Evolutionary conservation across 148 eudicot genomes (phyloP).

Genomic region (Rhododendron vialii): DNA sequence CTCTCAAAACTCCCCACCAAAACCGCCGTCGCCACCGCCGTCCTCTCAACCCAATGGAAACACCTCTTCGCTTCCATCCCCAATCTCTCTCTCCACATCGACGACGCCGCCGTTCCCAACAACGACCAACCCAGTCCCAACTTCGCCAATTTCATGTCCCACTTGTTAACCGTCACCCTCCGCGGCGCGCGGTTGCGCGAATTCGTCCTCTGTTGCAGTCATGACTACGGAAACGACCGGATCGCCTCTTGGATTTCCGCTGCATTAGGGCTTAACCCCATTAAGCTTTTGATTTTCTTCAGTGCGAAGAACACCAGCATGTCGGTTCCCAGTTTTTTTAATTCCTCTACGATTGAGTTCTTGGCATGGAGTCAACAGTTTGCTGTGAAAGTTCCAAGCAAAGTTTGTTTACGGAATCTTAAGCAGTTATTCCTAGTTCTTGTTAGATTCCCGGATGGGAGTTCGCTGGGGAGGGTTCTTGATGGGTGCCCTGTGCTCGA

Average conservation of each 20-base stretch:
- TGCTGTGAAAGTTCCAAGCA: background rate
- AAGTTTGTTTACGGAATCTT: background rate
- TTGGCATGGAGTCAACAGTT: background rate
- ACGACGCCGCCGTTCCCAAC: background rate
- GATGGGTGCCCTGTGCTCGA: constrained; percentile 5
- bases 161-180: background rate
- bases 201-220: background rate
- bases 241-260: background rate
- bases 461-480: background rate
- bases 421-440: background rate
- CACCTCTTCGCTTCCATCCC: background rate
- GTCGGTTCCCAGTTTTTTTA: background rate
- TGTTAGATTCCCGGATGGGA: background rate
- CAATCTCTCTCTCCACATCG: background rate
- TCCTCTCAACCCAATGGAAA: background rate
- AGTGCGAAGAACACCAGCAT: background rate
- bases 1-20: background rate
- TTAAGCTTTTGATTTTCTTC: background rate
- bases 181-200: background rate
- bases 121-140: background rate
- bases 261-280: too few species aligned
- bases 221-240: background rate
- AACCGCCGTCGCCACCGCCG: background rate
- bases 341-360: background rate
- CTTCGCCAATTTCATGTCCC: background rate